These are phyloP conservation scores for Suillus hirtellus DNA, from an alignment of 768 basidiomycete species.

Conservation along the genomic window DNA sequence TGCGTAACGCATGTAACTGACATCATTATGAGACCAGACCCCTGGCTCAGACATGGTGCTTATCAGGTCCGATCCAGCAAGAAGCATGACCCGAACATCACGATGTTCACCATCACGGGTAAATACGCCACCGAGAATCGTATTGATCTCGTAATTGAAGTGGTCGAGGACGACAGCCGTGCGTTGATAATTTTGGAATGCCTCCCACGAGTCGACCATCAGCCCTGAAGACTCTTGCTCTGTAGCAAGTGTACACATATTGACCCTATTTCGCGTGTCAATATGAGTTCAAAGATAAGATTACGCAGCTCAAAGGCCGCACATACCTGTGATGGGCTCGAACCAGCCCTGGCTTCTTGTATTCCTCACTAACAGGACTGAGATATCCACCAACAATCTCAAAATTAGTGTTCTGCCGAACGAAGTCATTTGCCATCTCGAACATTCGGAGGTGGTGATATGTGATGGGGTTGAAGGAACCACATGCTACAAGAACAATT, in stretches of 20 bases:
- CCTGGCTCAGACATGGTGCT: slow-evolving; percentile 98
- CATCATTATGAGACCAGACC: slow-evolving; percentile 94
- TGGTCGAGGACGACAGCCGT: slow-evolving; percentile 98
- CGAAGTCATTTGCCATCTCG: slow-evolving; percentile 98
- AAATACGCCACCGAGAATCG: slow-evolving; percentile 72
- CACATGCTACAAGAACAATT: slow-evolving; percentile 95
- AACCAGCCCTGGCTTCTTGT: slow-evolving; percentile 95
- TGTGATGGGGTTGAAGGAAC: slow-evolving; percentile 97
- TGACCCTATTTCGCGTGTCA: slow-evolving; percentile 51
- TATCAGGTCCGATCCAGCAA: slow-evolving; percentile 98
- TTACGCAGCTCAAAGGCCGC: not conserved
- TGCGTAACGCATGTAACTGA: slow-evolving; percentile 42
- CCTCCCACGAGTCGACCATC: slow-evolving; percentile 99
- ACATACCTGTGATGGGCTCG: slow-evolving; percentile 86
- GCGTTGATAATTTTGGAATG: slow-evolving; percentile 90
- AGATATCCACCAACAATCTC: slow-evolving; percentile 96
- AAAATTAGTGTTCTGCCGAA: slow-evolving; percentile 87
- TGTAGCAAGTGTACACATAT: slow-evolving; percentile 87
- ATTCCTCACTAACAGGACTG: slow-evolving; percentile 93
- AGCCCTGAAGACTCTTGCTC: slow-evolving; percentile 92
- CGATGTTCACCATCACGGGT: slow-evolving; percentile 75
- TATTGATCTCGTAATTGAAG: slow-evolving; percentile 94
- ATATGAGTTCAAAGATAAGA: not conserved
- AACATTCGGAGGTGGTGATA: slow-evolving; percentile 99
- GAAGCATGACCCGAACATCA: slow-evolving; percentile 83